Percentiles rank a stretch among this genome's conserved stretches.
phyloP scores from a whole-genome alignment of 169 alveolate species.

The Plasmodium blacklocki region DNA sequence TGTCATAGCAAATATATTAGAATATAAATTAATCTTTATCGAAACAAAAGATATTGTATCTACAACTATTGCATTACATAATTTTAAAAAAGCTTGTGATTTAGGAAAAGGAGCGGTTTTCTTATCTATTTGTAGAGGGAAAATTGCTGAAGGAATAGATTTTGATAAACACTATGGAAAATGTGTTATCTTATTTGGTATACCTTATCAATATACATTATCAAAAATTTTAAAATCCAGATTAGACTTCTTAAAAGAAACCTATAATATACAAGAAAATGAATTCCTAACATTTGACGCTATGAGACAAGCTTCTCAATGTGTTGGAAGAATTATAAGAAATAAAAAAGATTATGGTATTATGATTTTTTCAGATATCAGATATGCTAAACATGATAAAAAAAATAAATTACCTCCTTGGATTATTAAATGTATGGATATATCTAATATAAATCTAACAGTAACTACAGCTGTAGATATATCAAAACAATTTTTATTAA shows the following conservation, averaged over 20 bases:
- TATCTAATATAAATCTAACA: slow-evolving; percentile 84
- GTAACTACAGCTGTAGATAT: slow-evolving; percentile 90
- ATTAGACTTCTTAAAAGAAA: slow-evolving; percentile 86
- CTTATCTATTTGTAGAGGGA: slow-evolving; percentile 96
- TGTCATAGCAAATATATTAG: slow-evolving; percentile 91
- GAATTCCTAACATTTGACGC: slow-evolving; percentile 99
- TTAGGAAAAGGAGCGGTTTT: slow-evolving; percentile 98
- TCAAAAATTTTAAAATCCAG: slow-evolving; percentile 94
- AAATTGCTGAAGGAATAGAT: slow-evolving; percentile 99
- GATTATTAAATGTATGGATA: slow-evolving; percentile 90
- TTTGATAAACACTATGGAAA: slow-evolving; percentile 98
- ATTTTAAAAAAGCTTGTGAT: slow-evolving; percentile 96
- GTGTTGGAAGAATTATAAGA: slow-evolving; percentile 98
- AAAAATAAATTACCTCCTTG: slow-evolving; percentile 92
- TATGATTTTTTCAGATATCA: slow-evolving; percentile 94
- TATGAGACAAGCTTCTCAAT: slow-evolving; percentile 98
- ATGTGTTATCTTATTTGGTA: slow-evolving; percentile 97
- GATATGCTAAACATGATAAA: slow-evolving; percentile 90
- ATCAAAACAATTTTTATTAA: slow-evolving; percentile 80
- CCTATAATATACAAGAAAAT: slow-evolving; percentile 93
- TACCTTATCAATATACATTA: slow-evolving; percentile 96
- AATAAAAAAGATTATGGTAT: slow-evolving; percentile 94
- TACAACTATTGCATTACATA: slow-evolving; percentile 94
- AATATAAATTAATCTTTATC: slow-evolving; percentile 95
- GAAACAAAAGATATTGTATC: slow-evolving; percentile 98